Evolutionary conservation across 805 yeast species (phyloP).

Genomic region (Cyberlindnera galapagoensis): DNA sequence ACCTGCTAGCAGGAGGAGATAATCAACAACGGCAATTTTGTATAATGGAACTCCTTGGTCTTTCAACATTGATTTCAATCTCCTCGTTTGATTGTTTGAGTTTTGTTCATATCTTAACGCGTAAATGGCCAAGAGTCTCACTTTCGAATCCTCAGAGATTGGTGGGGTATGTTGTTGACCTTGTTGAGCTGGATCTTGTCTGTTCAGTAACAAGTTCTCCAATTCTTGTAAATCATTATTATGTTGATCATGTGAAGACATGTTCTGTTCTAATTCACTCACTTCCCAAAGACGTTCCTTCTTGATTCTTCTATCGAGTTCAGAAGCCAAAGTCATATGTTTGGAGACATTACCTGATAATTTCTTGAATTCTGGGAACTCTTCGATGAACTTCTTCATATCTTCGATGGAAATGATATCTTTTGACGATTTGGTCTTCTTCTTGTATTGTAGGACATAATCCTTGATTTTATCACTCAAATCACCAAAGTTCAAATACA

Average conservation of each 20-base stretch:
- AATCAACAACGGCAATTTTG: conserved; percentile 25
- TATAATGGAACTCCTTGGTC: conserved; percentile 26
- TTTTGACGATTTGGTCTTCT: conserved; percentile 67
- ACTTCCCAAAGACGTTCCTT: conserved; percentile 67
- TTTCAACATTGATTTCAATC: conserved; percentile 33
- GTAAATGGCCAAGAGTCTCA: conserved; percentile 69
- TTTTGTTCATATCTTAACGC: conserved; percentile 61
- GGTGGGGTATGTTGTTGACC: conserved; percentile 32
- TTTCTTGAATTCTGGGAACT: conserved; percentile 89
- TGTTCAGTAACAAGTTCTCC: conserved; percentile 42
- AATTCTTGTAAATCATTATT: conserved; percentile 49
- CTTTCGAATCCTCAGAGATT: conserved; percentile 48
- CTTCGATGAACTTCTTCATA: conserved; percentile 84
- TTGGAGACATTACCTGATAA: conserved; percentile 83
- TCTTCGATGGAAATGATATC: conserved; percentile 77
- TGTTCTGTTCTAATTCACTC: conserved; percentile 84
- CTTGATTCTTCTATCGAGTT: conserved; percentile 70
- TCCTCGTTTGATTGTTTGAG: conserved; percentile 35
- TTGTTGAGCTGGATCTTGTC: conserved; percentile 20
- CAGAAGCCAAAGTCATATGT: conserved; percentile 86
- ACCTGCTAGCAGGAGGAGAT: conserved; percentile 41
- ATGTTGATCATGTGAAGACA: conserved; percentile 62
- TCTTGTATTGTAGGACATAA: conserved; percentile 76
- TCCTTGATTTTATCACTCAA: conserved; percentile 81
- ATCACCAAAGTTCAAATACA: conserved; percentile 92